Evolutionary conservation across 2,329 filamentous ascomycete species (phyloP).

Genomic region (Colletotrichum sp.): DNA sequence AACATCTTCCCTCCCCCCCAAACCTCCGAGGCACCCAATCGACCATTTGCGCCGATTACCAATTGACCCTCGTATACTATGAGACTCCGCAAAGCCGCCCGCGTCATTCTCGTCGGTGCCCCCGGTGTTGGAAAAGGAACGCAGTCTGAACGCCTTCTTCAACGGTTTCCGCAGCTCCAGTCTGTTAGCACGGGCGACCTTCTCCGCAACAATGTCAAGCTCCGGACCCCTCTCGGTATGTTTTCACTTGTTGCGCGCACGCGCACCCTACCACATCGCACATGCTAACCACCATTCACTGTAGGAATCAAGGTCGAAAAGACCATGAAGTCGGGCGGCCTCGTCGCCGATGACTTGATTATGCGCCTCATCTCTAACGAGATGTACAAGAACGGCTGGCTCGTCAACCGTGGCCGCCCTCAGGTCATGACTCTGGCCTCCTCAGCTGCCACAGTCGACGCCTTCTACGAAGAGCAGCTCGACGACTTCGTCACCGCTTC

Average conservation of each 20-base stretch:
- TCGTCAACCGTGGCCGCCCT: conserved; percentile 51
- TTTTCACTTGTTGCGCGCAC: conserved; percentile 12
- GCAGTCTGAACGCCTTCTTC: conserved; percentile 86
- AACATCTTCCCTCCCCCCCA: not conserved
- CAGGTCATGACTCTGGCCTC: conserved; percentile 59
- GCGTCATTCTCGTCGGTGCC: conserved; percentile 92
- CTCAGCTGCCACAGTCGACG: conserved; percentile 39
- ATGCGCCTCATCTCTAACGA: conserved; percentile 91
- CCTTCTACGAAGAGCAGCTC: conserved; percentile 31
- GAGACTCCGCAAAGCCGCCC: conserved; percentile 80
- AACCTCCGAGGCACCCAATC: conserved; percentile 3
- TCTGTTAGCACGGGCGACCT: conserved; percentile 95
- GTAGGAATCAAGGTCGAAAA: conserved; percentile 88
- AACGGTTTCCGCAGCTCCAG: conserved; percentile 85
- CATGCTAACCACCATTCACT: not conserved
- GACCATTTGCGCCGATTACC: not conserved
- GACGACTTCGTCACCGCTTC: conserved; percentile 47
- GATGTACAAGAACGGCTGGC: conserved; percentile 84
- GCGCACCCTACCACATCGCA: not conserved
- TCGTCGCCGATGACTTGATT: conserved; percentile 94
- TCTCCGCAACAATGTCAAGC: conserved; percentile 90
- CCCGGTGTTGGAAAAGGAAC: conserved; percentile 98
- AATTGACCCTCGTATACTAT: conserved; percentile 39
- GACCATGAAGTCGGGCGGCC: conserved; percentile 83
- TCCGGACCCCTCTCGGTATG: conserved; percentile 82